Conservation (phyloP, 2,329 filamentous ascomycete genomes). For the Phialophora chinensis region DNA sequence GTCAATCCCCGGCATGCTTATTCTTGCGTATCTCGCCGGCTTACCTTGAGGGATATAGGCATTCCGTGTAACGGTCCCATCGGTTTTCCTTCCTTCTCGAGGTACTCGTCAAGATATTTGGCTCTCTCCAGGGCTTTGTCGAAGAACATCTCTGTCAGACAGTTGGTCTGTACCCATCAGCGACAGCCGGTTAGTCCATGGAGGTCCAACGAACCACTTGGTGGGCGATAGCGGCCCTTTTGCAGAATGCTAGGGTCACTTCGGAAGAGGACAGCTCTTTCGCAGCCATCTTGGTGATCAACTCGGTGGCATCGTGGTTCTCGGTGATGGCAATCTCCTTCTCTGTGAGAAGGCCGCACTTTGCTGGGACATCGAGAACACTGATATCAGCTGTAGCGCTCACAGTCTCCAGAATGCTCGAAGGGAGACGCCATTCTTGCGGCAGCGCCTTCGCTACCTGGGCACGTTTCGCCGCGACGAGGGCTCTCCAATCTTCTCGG, state of each 20-base stretch:
- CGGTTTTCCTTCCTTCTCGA: constrained; percentile 54
- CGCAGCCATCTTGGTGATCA: constrained; percentile 40
- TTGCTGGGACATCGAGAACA: constrained; percentile 42
- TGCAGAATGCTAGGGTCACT: constrained; percentile 53
- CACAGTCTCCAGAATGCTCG: constrained; percentile 21
- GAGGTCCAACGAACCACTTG: constrained; percentile 55
- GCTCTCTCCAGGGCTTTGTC: constrained; percentile 53
- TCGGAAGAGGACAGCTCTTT: constrained; percentile 28
- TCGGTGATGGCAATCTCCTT: constrained; percentile 57
- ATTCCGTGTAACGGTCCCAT: constrained; percentile 70
- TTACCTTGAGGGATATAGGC: constrained; percentile 30
- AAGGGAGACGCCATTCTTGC: constrained; percentile 41
- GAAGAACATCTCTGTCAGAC: constrained; percentile 55
- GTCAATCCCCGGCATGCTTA: background rate
- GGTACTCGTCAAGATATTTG: constrained; percentile 67
- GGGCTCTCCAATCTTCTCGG: constrained; percentile 24
- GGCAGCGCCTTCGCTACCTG: constrained; percentile 33
- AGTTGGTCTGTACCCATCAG: constrained; percentile 32
- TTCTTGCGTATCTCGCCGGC: background rate
- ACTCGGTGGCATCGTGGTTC: constrained; percentile 51
- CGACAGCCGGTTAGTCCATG: background rate
- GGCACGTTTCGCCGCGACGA: constrained; percentile 31
- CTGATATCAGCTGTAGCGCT: constrained; percentile 24
- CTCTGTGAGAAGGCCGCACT: constrained; percentile 52
- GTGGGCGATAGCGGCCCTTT: constrained; percentile 49